A percentile compares a stretch with the other conserved stretches of the same genome.
Conservation (phyloP, 495 filamentous ascomycete genomes). For the Penicillium ochrochloron region DNA sequence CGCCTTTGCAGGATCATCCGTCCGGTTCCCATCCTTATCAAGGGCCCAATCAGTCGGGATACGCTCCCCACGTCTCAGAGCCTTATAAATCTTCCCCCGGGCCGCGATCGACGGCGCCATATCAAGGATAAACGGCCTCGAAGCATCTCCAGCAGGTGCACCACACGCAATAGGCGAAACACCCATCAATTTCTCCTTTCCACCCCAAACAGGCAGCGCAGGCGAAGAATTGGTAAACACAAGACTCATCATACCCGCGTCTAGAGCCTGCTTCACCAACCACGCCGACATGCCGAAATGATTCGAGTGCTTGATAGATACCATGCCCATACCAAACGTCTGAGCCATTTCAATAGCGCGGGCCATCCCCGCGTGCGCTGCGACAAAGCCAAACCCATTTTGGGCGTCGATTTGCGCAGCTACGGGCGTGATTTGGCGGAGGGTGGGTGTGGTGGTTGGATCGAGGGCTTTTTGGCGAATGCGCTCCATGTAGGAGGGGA, state of each 20-base stretch:
- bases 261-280: conserved; percentile 74
- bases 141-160: conserved; percentile 61
- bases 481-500: conserved; percentile 75
- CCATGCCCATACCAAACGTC: conserved; percentile 73
- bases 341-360: conserved; percentile 66
- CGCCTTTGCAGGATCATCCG: conserved; percentile 68
- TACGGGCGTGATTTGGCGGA: conserved; percentile 65
- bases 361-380: conserved; percentile 65
- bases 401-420: conserved; percentile 69
- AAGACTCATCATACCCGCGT: conserved; percentile 72
- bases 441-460: conserved; percentile 56
- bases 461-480: conserved; percentile 68
- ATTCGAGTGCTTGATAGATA: conserved; percentile 72
- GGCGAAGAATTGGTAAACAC: conserved; percentile 82
- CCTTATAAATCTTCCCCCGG: conserved; percentile 77
- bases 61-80: conserved; percentile 68
- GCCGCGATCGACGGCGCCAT: conserved; percentile 79
- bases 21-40: conserved; percentile 68
- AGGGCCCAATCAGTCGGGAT: conserved; percentile 78
- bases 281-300: conserved; percentile 84
- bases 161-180: conserved; percentile 80
- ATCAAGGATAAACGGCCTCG: conserved; percentile 68
- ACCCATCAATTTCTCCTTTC: conserved; percentile 67
- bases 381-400: conserved; percentile 77
- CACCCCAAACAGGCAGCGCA: conserved; percentile 75